These are phyloP conservation scores for Cymodocea nodosa DNA, from an alignment of 116 monocot species.

Conservation along the genomic window DNA sequence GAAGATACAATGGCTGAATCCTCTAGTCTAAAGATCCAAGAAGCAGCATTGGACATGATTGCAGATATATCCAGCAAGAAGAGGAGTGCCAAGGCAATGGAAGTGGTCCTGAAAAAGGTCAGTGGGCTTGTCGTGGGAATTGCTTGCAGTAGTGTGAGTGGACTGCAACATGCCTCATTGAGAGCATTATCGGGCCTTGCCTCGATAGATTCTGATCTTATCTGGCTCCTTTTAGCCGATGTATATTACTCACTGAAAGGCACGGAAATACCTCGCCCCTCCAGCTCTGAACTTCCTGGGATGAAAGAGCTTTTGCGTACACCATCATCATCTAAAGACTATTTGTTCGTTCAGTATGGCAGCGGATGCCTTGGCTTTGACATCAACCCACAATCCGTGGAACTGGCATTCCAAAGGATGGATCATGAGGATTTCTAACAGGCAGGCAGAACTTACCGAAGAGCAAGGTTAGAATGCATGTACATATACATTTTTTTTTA, in stretches of 20 bases:
- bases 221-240: constrained; percentile 91
- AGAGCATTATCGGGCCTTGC: constrained; percentile 60
- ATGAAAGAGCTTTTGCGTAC: constrained; percentile 45
- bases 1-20: constrained; percentile 58
- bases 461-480: neutral
- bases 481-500: too few species aligned
- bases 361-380: constrained; percentile 49
- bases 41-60: constrained; percentile 62
- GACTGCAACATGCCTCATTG: constrained; percentile 52
- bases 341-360: constrained; percentile 58
- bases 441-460: neutral
- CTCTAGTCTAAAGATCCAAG: constrained; percentile 67
- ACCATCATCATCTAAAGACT: constrained; percentile 48
- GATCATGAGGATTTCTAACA: constrained; percentile 11
- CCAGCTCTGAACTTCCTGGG: constrained; percentile 16
- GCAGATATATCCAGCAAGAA: constrained; percentile 44
- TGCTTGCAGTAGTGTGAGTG: constrained; percentile 47
- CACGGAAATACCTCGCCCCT: constrained; percentile 20
- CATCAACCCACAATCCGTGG: constrained; percentile 45
- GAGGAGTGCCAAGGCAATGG: constrained; percentile 50
- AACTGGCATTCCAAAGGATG: constrained; percentile 44
- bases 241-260: constrained; percentile 51
- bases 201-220: constrained; percentile 59
- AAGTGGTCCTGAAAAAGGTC: constrained; percentile 57
- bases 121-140: constrained; percentile 76